Percentiles rank a stretch among this genome's conserved stretches.
phyloP scores from a whole-genome alignment of 305 asterid genomes.

The Rubia balearica region DNA sequence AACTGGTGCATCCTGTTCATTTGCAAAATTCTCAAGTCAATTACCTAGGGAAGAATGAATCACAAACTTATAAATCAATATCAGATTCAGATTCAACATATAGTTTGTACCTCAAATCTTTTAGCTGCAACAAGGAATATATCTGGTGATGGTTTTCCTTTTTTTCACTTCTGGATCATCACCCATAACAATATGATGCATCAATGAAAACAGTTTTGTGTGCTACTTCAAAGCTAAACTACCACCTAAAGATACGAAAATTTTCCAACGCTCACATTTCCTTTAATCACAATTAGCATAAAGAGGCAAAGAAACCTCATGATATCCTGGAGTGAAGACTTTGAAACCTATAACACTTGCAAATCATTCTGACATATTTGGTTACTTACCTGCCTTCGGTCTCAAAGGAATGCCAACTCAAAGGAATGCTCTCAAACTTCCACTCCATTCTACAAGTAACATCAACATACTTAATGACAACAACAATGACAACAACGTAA shows the following conservation, averaged over 20 bases:
- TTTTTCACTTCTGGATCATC: slow-evolving; percentile 97
- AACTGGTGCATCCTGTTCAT: slow-evolving; percentile 57
- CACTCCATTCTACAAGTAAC: neutral
- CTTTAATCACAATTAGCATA: too few relatives aligned
- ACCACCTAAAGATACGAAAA: too few relatives aligned
- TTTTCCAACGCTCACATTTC: too few relatives aligned
- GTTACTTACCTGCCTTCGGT: too few relatives aligned
- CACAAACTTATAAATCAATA: neutral
- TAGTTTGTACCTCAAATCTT: slow-evolving; percentile 77
- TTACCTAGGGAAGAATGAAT: neutral
- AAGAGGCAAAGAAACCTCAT: too few relatives aligned
- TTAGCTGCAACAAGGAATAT: slow-evolving; percentile 81
- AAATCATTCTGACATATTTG: too few relatives aligned
- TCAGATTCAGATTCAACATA: neutral
- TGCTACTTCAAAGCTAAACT: too few relatives aligned
- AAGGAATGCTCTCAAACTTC: neutral
- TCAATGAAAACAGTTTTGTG: slow-evolving; percentile 60
- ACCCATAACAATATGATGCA: slow-evolving; percentile 89
- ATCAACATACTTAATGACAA: neutral
- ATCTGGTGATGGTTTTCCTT: slow-evolving; percentile 95
- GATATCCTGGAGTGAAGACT: too few relatives aligned
- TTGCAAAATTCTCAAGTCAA: slow-evolving; percentile 16
- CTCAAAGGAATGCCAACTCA: neutral
- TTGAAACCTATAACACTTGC: too few relatives aligned
- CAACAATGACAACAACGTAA: too few relatives aligned